These are phyloP conservation scores for Termitomyces sp. DNA, from an alignment of 768 basidiomycete genomes.

Conservation along the genomic window DNA sequence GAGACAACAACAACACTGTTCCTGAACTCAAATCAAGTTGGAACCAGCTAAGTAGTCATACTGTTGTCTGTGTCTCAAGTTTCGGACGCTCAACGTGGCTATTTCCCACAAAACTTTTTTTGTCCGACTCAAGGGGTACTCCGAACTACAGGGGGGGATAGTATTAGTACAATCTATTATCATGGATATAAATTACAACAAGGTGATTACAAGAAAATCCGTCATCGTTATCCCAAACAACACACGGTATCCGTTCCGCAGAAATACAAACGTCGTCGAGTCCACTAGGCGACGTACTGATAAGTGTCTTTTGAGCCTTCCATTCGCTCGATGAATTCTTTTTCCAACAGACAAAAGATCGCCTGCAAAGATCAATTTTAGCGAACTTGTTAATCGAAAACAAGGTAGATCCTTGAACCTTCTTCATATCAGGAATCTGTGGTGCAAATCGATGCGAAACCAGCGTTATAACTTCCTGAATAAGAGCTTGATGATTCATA, in stretches of 20 bases:
- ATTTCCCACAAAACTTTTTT: too few relatives aligned
- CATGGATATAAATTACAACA: background rate
- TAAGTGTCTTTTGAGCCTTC: constrained; percentile 90
- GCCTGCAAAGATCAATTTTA: constrained; percentile 44
- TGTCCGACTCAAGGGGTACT: too few relatives aligned
- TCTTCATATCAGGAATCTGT: constrained; percentile 96
- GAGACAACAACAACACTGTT: too few relatives aligned
- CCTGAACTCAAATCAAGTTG: too few relatives aligned
- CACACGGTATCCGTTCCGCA: background rate
- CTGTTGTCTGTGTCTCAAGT: too few relatives aligned
- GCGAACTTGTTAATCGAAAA: background rate
- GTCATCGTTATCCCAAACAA: too few relatives aligned
- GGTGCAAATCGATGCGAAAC: constrained; percentile 87
- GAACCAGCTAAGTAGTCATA: too few relatives aligned
- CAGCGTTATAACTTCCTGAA: constrained; percentile 88
- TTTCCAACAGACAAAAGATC: constrained; percentile 89
- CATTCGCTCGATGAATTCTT: constrained; percentile 96
- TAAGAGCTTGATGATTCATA: constrained; percentile 90
- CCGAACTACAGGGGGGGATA: too few relatives aligned
- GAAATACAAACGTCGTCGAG: background rate
- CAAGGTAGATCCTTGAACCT: constrained; percentile 47
- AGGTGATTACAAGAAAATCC: background rate
- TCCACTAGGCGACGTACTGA: constrained; percentile 61
- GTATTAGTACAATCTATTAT: background rate
- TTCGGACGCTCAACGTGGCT: too few relatives aligned